Evolutionary conservation across 225 moss, liverwort and hornwort genomes (phyloP), one percentile per base, ranked within the genome.

Genomic region (Rhytidiadelphus loreus): DNA sequence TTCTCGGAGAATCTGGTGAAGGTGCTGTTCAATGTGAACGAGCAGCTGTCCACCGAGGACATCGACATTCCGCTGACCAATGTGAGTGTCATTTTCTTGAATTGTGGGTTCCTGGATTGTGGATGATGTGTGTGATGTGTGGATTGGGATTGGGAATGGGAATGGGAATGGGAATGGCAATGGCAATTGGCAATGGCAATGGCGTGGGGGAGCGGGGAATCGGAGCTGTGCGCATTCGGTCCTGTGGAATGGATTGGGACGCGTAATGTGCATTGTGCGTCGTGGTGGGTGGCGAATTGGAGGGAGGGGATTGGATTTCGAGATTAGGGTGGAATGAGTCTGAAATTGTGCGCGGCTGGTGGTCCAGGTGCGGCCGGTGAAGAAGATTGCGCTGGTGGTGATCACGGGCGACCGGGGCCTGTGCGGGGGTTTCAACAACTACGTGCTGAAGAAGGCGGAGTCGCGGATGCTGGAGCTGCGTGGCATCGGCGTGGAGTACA

Each of bases 1-100:
- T 97, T 97, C 82, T 96, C 96, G 92, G 96, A 96, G 90, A 97
- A 96, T 90, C 94, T 97, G 32, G 96, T 97, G 58, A 97, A 96
- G 92, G 96, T 96, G 65, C 74, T 96, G 87, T 96, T 91, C 88
- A 96, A 94, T 90, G 96, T 97, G 64, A 97, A 97, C 88, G 85
- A 92, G 85, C 96, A 96, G 96, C 92, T 97, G 66, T 77, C 93
- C 30, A 94, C 94, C 22, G 96, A 97, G 93, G 96, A 96, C 75
- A 94, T 96, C 75, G 96, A 96, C 92, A 96, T 96, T 83, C 96
- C 96, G 26, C 87, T 96, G 43, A 96, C 96, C 82, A 94, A 94
- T 92, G 94, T 94, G 90, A 93, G 92, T 80, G 32, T 17, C 14
- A 2, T 33, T n/a, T 74, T 82, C 52, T 41, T 74, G 82, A 39